Conservation (phyloP, 306 rosid species). For the Acacia crassicarpa region DNA sequence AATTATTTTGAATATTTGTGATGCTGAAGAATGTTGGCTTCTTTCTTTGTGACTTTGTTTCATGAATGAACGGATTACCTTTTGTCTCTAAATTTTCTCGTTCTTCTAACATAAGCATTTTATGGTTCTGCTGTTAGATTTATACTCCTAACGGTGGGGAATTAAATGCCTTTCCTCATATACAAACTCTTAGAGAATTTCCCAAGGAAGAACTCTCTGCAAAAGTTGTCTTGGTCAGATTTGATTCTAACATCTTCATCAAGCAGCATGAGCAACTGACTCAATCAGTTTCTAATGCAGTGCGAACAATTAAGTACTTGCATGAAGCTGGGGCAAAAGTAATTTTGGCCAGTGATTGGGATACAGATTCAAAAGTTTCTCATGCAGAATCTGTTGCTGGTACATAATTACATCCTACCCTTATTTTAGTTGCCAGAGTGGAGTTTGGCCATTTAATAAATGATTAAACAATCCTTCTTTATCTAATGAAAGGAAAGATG, state of each 20-base stretch:
- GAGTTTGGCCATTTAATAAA: constrained; percentile 15
- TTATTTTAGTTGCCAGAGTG: constrained; percentile 11
- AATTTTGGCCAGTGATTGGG: constrained; percentile 78
- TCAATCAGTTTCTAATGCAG: constrained; percentile 43
- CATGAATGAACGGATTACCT: constrained; percentile 13
- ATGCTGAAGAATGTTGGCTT: constrained; percentile 14
- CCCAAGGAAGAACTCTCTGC: constrained; percentile 66
- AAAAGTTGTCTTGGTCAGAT: constrained; percentile 81
- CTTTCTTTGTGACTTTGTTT: constrained; percentile 1
- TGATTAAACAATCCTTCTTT: constrained; percentile 20
- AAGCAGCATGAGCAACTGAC: constrained; percentile 29
- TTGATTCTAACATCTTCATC: constrained; percentile 73
- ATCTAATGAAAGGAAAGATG: background rate
- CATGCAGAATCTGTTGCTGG: constrained; percentile 55
- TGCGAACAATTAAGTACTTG: constrained; percentile 65
- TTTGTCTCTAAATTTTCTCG: background rate
- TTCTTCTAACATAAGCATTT: constrained; percentile 34
- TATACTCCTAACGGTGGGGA: constrained; percentile 43
- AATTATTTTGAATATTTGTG: background rate
- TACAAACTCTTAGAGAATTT: constrained; percentile 77
- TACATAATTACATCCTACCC: constrained; percentile 38
- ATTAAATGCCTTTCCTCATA: constrained; percentile 57
- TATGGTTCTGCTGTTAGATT: constrained; percentile 42
- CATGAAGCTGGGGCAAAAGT: constrained; percentile 62
- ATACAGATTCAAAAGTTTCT: constrained; percentile 36